Evolutionary conservation across 805 yeast genomes (phyloP).

Genomic region (Schwanniomyces polymorphus): DNA sequence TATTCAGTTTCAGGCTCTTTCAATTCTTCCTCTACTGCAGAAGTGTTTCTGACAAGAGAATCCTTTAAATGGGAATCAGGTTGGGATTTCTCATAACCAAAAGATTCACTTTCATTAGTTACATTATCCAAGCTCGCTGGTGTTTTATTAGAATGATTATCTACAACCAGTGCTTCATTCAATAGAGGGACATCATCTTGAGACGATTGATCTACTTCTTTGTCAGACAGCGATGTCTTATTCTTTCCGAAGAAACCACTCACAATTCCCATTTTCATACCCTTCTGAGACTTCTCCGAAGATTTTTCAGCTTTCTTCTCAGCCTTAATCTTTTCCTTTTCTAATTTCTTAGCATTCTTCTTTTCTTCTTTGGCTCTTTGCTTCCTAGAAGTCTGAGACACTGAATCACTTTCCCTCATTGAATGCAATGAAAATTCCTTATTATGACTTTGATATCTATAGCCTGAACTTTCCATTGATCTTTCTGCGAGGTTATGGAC

Average conservation of each 20-base stretch:
- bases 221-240: background rate
- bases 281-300: background rate
- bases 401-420: constrained; percentile 18
- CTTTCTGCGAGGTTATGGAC: constrained; percentile 2
- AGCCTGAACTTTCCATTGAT: constrained; percentile 16
- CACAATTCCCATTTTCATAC: background rate
- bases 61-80: background rate
- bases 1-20: too few relatives aligned
- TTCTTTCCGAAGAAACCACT: background rate
- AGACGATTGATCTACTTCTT: background rate
- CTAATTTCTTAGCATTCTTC: constrained; percentile 8
- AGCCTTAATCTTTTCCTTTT: constrained; percentile 3
- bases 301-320: constrained; percentile 1
- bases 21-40: too few relatives aligned
- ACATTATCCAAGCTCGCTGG: too few relatives aligned
- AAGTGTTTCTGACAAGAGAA: too few relatives aligned
- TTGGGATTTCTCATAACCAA: background rate
- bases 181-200: background rate
- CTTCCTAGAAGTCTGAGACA: constrained; percentile 14
- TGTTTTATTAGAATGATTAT: too few relatives aligned
- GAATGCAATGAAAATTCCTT: constrained; percentile 32
- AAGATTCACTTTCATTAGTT: background rate
- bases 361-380: constrained; percentile 25
- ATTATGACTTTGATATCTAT: constrained; percentile 31
- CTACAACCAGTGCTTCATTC: too few relatives aligned